phyloP scores from a whole-genome alignment of 139 green algal species.

The Astrephomene gubernaculifera region DNA sequence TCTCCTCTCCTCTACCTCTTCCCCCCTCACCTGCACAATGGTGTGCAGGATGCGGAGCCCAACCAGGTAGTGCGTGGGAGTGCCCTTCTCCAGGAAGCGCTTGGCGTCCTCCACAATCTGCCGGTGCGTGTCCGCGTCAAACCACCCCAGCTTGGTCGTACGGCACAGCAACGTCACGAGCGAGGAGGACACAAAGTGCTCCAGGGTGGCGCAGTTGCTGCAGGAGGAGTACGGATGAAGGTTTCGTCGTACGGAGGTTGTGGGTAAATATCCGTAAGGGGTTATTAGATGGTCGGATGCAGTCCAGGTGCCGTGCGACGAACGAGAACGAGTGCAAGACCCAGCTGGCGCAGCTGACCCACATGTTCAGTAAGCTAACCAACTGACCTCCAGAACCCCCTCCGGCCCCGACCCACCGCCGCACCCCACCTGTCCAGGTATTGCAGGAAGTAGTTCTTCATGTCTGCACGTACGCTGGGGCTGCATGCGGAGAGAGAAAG shows the following conservation, averaged over 20 bases:
- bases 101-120: conserved; percentile 91
- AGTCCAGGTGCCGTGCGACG: no score
- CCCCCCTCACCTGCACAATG: conserved; percentile 69
- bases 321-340: no score
- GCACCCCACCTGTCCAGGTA: conserved; percentile 80
- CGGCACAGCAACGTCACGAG: conserved; percentile 90
- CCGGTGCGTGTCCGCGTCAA: conserved; percentile 86
- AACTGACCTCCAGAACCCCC: background rate
- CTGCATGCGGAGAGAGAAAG: conserved; percentile 44
- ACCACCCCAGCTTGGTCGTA: conserved; percentile 97
- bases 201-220: conserved; percentile 79
- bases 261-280: conserved; percentile 27
- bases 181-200: conserved; percentile 86
- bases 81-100: conserved; percentile 53
- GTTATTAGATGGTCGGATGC: no score
- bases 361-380: no score
- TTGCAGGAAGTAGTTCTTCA: conserved; percentile 89
- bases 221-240: no score
- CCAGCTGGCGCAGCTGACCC: no score
- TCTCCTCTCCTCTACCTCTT: background rate
- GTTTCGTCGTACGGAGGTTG: no score
- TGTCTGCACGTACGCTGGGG: conserved; percentile 76
- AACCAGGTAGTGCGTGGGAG: conserved; percentile 86
- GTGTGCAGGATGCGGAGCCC: conserved; percentile 92
- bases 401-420: background rate